phyloP scores from a whole-genome alignment of 306 rosid genomes.

The Pterocarpus macrocarpus region DNA sequence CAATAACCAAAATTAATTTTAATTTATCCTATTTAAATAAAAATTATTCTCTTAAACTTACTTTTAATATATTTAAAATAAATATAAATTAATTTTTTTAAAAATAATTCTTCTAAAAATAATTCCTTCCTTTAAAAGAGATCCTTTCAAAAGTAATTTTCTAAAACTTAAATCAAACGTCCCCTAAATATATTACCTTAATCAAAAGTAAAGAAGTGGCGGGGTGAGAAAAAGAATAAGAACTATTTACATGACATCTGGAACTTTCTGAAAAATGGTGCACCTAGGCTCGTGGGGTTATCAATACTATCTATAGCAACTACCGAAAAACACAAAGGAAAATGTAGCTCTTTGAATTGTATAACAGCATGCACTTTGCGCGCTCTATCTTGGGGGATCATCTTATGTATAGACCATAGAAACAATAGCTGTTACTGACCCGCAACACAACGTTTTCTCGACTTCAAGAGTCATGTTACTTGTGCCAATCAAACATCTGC shows the following conservation, averaged over 20 bases:
- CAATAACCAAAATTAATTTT: too few species aligned
- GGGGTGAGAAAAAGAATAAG: conserved; percentile 33
- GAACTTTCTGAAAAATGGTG: conserved; percentile 48
- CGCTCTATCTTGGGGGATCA: conserved; percentile 50
- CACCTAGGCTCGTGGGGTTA: conserved; percentile 44
- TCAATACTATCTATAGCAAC: conserved; percentile 36
- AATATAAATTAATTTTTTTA: too few species aligned
- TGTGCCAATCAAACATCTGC: conserved; percentile 70
- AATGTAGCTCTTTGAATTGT: conserved; percentile 30
- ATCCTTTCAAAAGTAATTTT: too few species aligned
- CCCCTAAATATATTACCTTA: conserved; percentile 16
- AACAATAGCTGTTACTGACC: conserved; percentile 28
- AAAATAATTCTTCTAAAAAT: too few species aligned
- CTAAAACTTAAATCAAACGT: too few species aligned
- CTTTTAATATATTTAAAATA: too few species aligned
- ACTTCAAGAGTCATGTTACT: conserved; percentile 30
- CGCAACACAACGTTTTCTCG: conserved; percentile 21
- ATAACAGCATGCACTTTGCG: conserved; percentile 19
- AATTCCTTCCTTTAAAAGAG: too few species aligned
- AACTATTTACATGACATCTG: conserved; percentile 46
- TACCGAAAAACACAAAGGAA: conserved; percentile 26
- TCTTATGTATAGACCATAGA: conserved; percentile 8
- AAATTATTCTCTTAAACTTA: too few species aligned
- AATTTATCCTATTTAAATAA: too few species aligned
- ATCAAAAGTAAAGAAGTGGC: neutral